phyloP scores from a whole-genome alignment of 1,284 basidiomycete genomes.

The Leccinum solheimii region DNA sequence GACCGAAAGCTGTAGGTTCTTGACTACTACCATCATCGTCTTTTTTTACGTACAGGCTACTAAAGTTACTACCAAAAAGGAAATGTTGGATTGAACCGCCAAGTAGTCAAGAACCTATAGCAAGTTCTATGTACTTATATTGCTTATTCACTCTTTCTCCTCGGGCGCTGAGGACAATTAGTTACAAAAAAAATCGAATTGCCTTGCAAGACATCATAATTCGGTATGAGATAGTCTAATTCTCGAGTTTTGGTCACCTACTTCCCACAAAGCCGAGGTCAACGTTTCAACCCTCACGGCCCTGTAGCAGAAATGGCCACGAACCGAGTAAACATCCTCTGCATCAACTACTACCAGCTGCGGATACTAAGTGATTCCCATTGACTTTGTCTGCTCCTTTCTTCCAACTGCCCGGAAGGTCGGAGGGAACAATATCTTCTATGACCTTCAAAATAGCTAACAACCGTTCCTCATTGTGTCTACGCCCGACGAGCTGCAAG shows the following conservation, averaged over 20 bases:
- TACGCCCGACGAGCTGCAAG: slow-evolving; percentile 50
- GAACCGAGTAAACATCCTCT: slow-evolving; percentile 1
- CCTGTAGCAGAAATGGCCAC: slow-evolving; percentile 13
- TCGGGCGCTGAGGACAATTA: no score
- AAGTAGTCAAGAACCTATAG: background rate
- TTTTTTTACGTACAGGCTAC: background rate
- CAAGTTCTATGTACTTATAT: background rate
- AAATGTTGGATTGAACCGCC: background rate
- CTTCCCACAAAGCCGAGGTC: slow-evolving; percentile 11
- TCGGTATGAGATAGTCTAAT: background rate
- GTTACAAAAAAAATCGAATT: background rate
- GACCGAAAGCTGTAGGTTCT: background rate
- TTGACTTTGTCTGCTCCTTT: slow-evolving; percentile 14
- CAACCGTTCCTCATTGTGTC: slow-evolving; percentile 50
- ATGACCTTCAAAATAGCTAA: slow-evolving; percentile 46
- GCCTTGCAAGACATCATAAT: background rate
- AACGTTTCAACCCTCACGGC: slow-evolving; percentile 4
- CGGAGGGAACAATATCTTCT: slow-evolving; percentile 35
- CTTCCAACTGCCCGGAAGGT: slow-evolving; percentile 12
- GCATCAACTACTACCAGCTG: background rate
- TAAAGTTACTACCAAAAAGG: background rate
- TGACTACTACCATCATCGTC: background rate
- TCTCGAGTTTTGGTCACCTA: slow-evolving; percentile 6
- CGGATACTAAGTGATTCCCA: slow-evolving; percentile 6
- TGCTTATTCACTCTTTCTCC: no score